A percentile compares a stretch with the other conserved stretches of the same genome.
Evolutionary conservation across 2,329 filamentous ascomycete genomes (phyloP).

Genomic region (Furcasterigmium sp.): DNA sequence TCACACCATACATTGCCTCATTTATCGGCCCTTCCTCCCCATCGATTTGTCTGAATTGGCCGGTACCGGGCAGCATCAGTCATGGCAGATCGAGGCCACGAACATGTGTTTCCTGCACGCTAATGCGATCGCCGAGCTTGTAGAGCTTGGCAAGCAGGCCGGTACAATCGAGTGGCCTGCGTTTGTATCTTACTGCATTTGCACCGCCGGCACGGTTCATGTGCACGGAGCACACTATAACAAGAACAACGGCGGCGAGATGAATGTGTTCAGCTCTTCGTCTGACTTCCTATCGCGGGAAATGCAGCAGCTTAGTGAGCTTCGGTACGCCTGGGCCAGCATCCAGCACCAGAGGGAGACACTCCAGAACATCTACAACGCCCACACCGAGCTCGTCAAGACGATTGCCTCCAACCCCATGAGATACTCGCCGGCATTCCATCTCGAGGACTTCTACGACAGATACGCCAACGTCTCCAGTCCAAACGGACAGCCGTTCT

Average conservation of each 20-base stretch:
- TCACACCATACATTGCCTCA: constrained; percentile 79
- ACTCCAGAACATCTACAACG: constrained; percentile 69
- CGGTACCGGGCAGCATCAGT: constrained; percentile 77
- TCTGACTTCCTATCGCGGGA: constrained; percentile 70
- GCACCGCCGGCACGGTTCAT: constrained; percentile 82
- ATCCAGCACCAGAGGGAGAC: constrained; percentile 77
- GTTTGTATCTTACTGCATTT: constrained; percentile 82
- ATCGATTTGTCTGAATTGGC: constrained; percentile 78
- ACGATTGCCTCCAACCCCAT: constrained; percentile 62
- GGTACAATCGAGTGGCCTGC: constrained; percentile 77
- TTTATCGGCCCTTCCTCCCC: constrained; percentile 82
- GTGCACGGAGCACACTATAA: constrained; percentile 81
- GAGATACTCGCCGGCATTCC: constrained; percentile 73
- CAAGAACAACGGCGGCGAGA: constrained; percentile 44
- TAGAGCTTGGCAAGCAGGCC: constrained; percentile 71
- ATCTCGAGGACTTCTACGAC: constrained; percentile 84
- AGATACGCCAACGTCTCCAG: constrained; percentile 60
- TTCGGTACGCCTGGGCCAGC: constrained; percentile 70
- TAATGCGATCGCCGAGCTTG: constrained; percentile 79
- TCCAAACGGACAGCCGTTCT: constrained; percentile 52
- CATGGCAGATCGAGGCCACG: constrained; percentile 88
- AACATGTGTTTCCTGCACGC: constrained; percentile 83
- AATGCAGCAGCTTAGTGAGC: constrained; percentile 73
- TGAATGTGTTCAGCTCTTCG: constrained; percentile 57
- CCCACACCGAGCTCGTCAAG: constrained; percentile 77